Base-by-base conservation (phyloP, 2,329 filamentous ascomycete genomes). In the Diaporthe sp. region DNA sequence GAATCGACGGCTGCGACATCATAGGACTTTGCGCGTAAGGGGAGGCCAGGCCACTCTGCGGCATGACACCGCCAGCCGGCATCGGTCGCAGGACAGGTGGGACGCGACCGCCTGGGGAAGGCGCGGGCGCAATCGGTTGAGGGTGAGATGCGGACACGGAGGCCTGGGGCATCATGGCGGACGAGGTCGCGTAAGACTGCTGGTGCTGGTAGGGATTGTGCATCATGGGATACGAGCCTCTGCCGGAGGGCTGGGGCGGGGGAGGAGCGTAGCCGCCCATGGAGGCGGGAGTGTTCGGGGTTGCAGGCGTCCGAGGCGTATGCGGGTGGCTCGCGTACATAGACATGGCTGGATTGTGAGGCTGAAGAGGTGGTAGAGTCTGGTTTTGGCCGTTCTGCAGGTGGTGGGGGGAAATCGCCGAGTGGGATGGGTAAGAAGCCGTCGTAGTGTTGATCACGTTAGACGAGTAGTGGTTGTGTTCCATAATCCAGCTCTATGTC, bases 51-150 rank as follows among this genome's bases (percentile, higher is more conserved):
- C 88, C 88, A 12, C 86, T 85, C 82, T 91, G 89, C 35, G 88
- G 87, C 85, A 91, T 90, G 74, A 92, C 86, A 64, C 90, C 92
- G 78, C 90, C 90, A 1, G 92, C 89, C 19, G 93, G 93, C 88
- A 95, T 92, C n/a, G 92, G 92, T 71, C 92, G 91, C 78, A 93
- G 83, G 17, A 91, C 87, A 25, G 90, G 90, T 75, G 91, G 90
- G 28, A 86, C 86, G 50, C 89, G 88, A 54, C 87, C 86, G 81
- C 85, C 90, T 75, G 83, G 85, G 66, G 84, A 86, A 55, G 93
- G 93, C 55, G 93, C 93, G 22, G 93, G 93, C 57, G 93, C 93
- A 80, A 95, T 94, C 45, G 92, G 91, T 83, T 95, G 93, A 60
- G 92, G 93, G 82, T 95, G 93, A 71, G 91, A 91, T 78, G 92